Base-by-base conservation (phyloP, 495 filamentous ascomycete species). In the Talaromyces nanjingensis region DNA sequence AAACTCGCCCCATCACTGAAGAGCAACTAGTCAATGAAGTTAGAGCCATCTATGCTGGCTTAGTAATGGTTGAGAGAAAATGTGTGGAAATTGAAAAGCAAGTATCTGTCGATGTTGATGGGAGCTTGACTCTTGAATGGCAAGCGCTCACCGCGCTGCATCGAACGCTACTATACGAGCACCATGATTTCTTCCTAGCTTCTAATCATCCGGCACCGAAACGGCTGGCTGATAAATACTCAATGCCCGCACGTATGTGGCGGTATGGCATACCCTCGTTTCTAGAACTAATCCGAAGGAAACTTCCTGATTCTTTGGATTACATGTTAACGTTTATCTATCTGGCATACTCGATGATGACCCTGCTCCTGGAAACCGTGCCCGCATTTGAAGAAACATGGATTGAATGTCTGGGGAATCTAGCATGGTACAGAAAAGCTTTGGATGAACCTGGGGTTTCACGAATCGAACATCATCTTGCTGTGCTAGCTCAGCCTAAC, bases 351-450 rank as follows among this genome's bases (percentile, higher is more conserved):
- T 87, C 87, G n/a, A 90, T 91, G 85, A 87, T 93, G 81, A 86
- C 89, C 0, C 72, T 93, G 4, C 76, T 94, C 0, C 82, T 89
- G 63, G 90, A 93, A 69, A 92, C 87, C 0, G 88, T 92, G 0
- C 82, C 87, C 2, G 74, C 80, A 0, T 96, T 93, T 68, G 83
- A 89, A 65, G 89, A 92, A 56, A 96, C 88, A 0, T 97, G 92
- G 92, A 89, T 96, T 29, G 92, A 97, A 67, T 96, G 91, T 67
- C 78, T 97, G 0, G 91, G 91, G 0, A 90, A 94, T 72, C 73
- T 94, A 3, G 87, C 84, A 1, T 73, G 87, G 31, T 90, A 89
- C 60, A 77, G 86, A 0, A 92, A 93, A 89, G 89, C 89, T 1
- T 86, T 92, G 25, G 89, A 94, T 14, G 2, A 39, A 14, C 34